These are phyloP conservation scores for Penicillium silybi DNA, from an alignment of 495 filamentous ascomycete species.

Conservation along the genomic window DNA sequence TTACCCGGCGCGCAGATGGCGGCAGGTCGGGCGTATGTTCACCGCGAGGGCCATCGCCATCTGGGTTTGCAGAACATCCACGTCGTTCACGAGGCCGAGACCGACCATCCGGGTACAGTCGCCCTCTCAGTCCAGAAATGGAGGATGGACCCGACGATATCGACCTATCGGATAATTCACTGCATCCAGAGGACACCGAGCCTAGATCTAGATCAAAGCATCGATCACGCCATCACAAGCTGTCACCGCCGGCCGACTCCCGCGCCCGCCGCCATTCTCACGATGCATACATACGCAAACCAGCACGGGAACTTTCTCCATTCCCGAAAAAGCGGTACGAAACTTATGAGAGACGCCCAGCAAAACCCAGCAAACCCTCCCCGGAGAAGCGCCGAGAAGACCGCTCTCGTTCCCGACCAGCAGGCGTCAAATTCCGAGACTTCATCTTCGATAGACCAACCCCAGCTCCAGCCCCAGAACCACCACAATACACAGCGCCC, in stretches of 20 bases:
- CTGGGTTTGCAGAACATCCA: constrained; percentile 17
- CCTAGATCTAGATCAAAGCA: constrained; percentile 10
- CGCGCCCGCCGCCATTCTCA: constrained; percentile 42
- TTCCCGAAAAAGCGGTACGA: constrained; percentile 15
- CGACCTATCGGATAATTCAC: constrained; percentile 24
- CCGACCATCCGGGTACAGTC: constrained; percentile 12
- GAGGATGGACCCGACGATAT: constrained; percentile 18
- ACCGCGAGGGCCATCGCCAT: constrained; percentile 33
- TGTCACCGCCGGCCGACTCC: constrained; percentile 29
- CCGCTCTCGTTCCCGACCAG: constrained; percentile 21
- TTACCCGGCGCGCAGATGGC: constrained; percentile 5
- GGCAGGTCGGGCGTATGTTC: constrained; percentile 22
- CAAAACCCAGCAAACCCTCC: constrained; percentile 14
- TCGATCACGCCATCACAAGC: constrained; percentile 20
- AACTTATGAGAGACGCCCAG: constrained; percentile 10
- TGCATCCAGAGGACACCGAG: constrained; percentile 10
- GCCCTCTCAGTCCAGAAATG: constrained; percentile 22
- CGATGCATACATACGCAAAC: constrained; percentile 37
- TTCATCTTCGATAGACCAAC: constrained; percentile 25
- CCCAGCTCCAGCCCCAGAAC: constrained; percentile 22
- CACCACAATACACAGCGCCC: constrained; percentile 20
- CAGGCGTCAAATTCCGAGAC: constrained; percentile 29
- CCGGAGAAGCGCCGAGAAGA: constrained; percentile 21
- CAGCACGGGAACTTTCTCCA: constrained; percentile 30
- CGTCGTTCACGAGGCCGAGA: constrained; percentile 23